A percentile compares a stretch with the other conserved stretches of the same genome.
Conservation (phyloP, 441 rosid genomes). For the Populus hybrid region DNA sequence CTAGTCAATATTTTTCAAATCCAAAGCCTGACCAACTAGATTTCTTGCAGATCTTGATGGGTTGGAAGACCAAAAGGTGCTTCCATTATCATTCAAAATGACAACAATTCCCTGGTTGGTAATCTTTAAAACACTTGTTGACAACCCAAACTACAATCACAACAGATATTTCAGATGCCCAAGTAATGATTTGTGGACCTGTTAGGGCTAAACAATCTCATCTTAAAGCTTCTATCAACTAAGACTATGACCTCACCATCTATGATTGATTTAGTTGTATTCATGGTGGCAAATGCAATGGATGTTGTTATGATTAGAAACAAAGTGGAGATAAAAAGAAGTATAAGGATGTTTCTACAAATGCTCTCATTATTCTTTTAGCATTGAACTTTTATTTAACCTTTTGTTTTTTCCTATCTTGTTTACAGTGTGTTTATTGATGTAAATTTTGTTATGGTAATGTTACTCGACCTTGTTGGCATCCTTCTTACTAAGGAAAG, state of each 20-base stretch:
- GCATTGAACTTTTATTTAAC: too few relatives aligned
- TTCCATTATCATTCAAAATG: neutral
- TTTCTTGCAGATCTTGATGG: neutral
- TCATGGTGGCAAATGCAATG: neutral
- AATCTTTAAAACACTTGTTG: neutral
- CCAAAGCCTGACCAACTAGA: conserved; percentile 9
- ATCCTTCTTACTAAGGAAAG: too few relatives aligned
- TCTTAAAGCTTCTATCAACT: neutral
- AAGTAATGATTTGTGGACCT: neutral
- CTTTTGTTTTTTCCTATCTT: conserved; percentile 7
- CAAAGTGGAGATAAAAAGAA: neutral
- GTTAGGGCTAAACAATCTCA: neutral
- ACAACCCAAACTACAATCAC: conserved; percentile 5
- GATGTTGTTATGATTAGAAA: neutral
- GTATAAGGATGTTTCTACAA: neutral
- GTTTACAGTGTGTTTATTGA: neutral
- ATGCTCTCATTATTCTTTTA: too few relatives aligned
- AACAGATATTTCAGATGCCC: neutral
- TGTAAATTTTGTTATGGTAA: too few relatives aligned
- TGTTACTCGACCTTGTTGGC: too few relatives aligned
- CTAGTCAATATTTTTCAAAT: conserved; percentile 1
- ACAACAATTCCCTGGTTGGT: neutral
- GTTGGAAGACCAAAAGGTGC: neutral
- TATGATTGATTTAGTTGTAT: neutral
- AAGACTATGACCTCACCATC: neutral